A percentile compares a stretch with the other conserved stretches of the same genome.
Evolutionary conservation across 1,284 basidiomycete genomes (phyloP).

Genomic region (Hemileia vastatrix): DNA sequence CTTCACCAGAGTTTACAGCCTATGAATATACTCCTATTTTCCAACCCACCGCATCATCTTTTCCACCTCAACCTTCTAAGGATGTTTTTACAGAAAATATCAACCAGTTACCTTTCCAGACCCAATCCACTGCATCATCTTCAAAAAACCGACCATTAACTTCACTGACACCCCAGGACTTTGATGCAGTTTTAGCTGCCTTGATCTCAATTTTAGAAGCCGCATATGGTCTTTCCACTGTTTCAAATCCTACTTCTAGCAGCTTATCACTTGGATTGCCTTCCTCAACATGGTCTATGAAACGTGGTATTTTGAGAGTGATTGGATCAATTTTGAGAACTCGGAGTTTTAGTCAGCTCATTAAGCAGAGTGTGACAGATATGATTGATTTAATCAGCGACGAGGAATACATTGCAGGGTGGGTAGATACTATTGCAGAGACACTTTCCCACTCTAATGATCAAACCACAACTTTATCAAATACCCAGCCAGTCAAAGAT

Average conservation of each 20-base stretch:
- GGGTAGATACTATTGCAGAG: not conserved
- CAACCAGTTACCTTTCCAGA: no score
- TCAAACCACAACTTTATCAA: no score
- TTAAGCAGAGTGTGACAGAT: not conserved
- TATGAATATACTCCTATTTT: no score
- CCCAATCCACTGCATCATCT: no score
- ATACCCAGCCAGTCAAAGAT: not conserved
- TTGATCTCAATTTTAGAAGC: slow-evolving; percentile 17
- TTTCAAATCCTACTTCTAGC: no score
- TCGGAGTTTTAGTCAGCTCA: slow-evolving; percentile 4
- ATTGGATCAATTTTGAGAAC: slow-evolving; percentile 16
- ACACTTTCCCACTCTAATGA: no score
- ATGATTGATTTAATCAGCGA: slow-evolving; percentile 3
- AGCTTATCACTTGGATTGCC: not conserved
- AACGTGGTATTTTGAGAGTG: slow-evolving; percentile 14
- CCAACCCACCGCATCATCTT: no score
- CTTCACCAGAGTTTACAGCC: no score
- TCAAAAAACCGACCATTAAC: no score
- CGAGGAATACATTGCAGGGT: slow-evolving; percentile 7
- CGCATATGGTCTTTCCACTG: slow-evolving; percentile 19
- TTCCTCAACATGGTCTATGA: slow-evolving; percentile 11
- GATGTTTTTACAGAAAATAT: no score
- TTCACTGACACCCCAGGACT: no score
- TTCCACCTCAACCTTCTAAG: no score
- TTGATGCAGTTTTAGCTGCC: slow-evolving; percentile 15